Conservation (phyloP, 1,139 yeast species). For the Kurtzmaniella quercitrusa region DNA sequence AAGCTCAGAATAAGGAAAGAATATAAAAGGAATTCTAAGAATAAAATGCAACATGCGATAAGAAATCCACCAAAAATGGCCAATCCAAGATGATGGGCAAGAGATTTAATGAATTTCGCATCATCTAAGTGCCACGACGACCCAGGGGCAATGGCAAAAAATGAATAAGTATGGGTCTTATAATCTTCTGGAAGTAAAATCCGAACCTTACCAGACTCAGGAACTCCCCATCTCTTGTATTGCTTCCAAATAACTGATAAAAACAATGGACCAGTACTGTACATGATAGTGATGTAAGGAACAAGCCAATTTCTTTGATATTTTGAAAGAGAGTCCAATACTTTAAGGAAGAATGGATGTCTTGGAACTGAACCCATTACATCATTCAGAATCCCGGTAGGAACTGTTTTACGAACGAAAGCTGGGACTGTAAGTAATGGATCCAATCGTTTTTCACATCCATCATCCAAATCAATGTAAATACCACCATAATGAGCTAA, state of each 20-base stretch:
- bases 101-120: slow-evolving; percentile 66
- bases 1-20: slow-evolving; percentile 34
- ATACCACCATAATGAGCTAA: slow-evolving; percentile 84
- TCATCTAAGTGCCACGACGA: slow-evolving; percentile 90
- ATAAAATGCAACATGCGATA: slow-evolving; percentile 53
- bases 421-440: slow-evolving; percentile 80
- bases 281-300: slow-evolving; percentile 91
- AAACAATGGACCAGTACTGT: slow-evolving; percentile 88
- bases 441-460: slow-evolving; percentile 72
- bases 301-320: slow-evolving; percentile 73
- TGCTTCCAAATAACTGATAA: slow-evolving; percentile 84
- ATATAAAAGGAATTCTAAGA: slow-evolving; percentile 60
- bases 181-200: slow-evolving; percentile 70
- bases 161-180: slow-evolving; percentile 53
- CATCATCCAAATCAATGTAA: slow-evolving; percentile 87
- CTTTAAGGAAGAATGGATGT: slow-evolving; percentile 81
- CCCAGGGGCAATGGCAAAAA: slow-evolving; percentile 71
- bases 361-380: slow-evolving; percentile 86
- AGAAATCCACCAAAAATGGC: slow-evolving; percentile 67
- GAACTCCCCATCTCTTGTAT: slow-evolving; percentile 74
- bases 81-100: slow-evolving; percentile 66
- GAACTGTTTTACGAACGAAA: slow-evolving; percentile 80
- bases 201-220: slow-evolving; percentile 59
- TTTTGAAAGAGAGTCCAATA: slow-evolving; percentile 55
- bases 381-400: slow-evolving; percentile 90